Conservation (phyloP, 352 stramenopile species). For the Phytophthora multivora region DNA sequence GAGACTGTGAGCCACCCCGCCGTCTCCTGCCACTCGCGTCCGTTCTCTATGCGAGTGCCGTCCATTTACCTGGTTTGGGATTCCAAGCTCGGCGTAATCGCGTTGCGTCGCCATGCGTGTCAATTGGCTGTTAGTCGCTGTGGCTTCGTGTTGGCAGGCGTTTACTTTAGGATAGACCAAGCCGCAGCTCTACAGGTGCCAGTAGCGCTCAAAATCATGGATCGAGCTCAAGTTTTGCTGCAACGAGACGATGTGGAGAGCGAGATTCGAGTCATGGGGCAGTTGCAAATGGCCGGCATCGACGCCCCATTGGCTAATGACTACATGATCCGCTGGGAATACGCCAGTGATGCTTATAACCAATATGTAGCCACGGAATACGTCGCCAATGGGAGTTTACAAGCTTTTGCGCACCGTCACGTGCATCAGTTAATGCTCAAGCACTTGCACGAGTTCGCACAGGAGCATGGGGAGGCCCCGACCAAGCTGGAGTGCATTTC, state of each 20-base stretch:
- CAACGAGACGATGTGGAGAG: constrained; percentile 84
- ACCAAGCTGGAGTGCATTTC: constrained; percentile 83
- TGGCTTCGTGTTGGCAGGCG: constrained; percentile 76
- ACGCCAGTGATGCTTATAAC: constrained; percentile 69
- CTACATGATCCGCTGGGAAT: constrained; percentile 84
- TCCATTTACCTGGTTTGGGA: constrained; percentile 76
- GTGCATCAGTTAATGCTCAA: constrained; percentile 72
- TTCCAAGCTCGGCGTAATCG: constrained; percentile 64
- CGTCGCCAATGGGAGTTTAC: constrained; percentile 79
- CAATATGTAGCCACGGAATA: constrained; percentile 86
- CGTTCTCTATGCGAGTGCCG: constrained; percentile 71
- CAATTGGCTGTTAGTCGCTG: constrained; percentile 79
- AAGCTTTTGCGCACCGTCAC: constrained; percentile 71
- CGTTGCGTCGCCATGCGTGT: constrained; percentile 67
- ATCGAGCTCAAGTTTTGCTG: constrained; percentile 65
- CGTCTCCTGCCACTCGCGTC: constrained; percentile 44
- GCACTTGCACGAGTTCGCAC: constrained; percentile 74
- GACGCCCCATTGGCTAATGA: constrained; percentile 71
- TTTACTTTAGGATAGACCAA: constrained; percentile 68
- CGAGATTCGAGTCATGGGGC: constrained; percentile 81
- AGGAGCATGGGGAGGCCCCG: constrained; percentile 55
- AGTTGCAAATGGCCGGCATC: constrained; percentile 77
- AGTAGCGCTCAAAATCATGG: constrained; percentile 86
- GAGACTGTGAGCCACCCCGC: constrained; percentile 61
- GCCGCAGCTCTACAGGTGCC: constrained; percentile 52